Percentiles rank a stretch among this genome's conserved stretches.
phyloP scores from a whole-genome alignment of 805 yeast genomes.

The Blastobotrys attinorum region DNA sequence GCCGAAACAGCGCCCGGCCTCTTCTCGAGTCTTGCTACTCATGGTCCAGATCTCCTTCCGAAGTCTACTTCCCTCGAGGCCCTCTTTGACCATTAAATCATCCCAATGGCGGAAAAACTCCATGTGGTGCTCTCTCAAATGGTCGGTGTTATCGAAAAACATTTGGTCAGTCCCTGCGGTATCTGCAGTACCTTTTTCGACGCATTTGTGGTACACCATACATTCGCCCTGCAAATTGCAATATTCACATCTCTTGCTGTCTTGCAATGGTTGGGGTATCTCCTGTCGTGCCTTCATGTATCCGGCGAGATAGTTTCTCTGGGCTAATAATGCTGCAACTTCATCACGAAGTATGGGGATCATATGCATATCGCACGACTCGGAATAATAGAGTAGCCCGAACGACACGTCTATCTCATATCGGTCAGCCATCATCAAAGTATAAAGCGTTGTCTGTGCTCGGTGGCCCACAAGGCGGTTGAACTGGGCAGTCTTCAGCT shows the following conservation, averaged over 20 bases:
- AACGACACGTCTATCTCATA: conserved; percentile 61
- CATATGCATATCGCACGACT: conserved; percentile 44
- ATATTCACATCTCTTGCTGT: conserved; percentile 32
- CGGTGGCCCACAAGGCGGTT: conserved; percentile 57
- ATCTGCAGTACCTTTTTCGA: conserved; percentile 50
- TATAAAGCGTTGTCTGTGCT: conserved; percentile 80
- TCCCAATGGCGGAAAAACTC: conserved; percentile 71
- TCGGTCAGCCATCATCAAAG: conserved; percentile 69
- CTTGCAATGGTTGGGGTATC: conserved; percentile 16
- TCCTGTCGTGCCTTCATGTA: conserved; percentile 37
- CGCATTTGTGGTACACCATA: conserved; percentile 48
- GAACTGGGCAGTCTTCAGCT: conserved; percentile 73
- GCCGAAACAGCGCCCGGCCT: conserved; percentile 53
- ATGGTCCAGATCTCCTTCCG: conserved; percentile 65
- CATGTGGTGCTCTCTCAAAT: conserved; percentile 40
- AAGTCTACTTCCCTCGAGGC: conserved; percentile 42
- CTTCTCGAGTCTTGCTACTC: conserved; percentile 52
- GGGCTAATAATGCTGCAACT: conserved; percentile 57
- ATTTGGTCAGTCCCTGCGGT: conserved; percentile 47
- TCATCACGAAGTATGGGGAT: conserved; percentile 50
- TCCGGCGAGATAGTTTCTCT: conserved; percentile 62
- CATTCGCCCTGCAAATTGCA: conserved; percentile 54
- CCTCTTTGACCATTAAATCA: conserved; percentile 63
- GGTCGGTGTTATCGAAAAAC: conserved; percentile 44
- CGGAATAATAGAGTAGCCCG: conserved; percentile 69